Conservation (phyloP, 768 basidiomycete genomes). For the Termitomyces bulborhizus region DNA sequence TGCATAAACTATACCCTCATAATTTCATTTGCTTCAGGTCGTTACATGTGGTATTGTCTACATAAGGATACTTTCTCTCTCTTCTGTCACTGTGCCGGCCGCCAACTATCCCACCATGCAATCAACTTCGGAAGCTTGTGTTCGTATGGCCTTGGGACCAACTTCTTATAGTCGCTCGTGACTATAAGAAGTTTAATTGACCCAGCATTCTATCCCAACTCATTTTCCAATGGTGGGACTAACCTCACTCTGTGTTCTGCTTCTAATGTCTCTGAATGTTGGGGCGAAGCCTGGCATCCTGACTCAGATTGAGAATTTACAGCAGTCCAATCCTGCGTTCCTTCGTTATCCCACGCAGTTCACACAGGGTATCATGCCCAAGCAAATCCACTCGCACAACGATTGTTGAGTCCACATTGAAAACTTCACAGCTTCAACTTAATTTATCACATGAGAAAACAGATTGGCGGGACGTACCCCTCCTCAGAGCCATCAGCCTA, state of each 20-base stretch:
- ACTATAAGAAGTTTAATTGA: neutral
- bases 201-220: neutral
- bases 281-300: constrained; percentile 10
- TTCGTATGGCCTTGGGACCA: neutral
- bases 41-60: neutral
- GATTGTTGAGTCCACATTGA: constrained; percentile 32
- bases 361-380: constrained; percentile 41
- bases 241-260: neutral
- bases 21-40: neutral
- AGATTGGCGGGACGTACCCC: constrained; percentile 51
- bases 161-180: neutral
- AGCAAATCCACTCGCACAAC: constrained; percentile 48
- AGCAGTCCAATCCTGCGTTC: constrained; percentile 29
- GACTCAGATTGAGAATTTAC: constrained; percentile 16
- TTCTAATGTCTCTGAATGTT: neutral
- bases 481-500: constrained; percentile 40
- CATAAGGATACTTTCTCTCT: neutral
- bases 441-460: neutral
- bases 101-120: neutral
- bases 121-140: neutral
- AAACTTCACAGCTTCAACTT: neutral
- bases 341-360: constrained; percentile 40
- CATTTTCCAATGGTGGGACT: constrained; percentile 4
- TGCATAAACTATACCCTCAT: neutral
- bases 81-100: neutral